These are phyloP conservation scores for Cryptosporidium viatorum DNA, from an alignment of 169 alveolate species.

Conservation along the genomic window DNA sequence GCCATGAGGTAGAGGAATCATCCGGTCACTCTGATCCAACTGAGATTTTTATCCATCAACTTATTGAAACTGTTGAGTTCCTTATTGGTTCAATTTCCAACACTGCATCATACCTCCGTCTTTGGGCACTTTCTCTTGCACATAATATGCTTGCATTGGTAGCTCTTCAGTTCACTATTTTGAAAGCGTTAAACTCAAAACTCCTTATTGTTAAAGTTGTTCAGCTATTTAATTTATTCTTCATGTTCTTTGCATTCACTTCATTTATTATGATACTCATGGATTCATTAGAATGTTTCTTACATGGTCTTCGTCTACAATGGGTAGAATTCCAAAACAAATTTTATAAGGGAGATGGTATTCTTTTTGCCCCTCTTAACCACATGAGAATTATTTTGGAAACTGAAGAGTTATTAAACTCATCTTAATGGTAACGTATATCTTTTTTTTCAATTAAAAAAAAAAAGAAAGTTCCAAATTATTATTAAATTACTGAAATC, in stretches of 20 bases:
- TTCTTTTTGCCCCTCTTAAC: conserved; percentile 90
- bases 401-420: conserved; percentile 56
- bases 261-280: conserved; percentile 96
- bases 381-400: conserved; percentile 69
- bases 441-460: background rate
- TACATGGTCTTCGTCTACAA: conserved; percentile 99
- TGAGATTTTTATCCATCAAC: conserved; percentile 94
- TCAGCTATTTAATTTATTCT: conserved; percentile 78
- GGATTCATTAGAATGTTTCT: conserved; percentile 99
- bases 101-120: conserved; percentile 99
- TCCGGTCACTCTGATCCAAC: conserved; percentile 82
- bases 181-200: conserved; percentile 33
- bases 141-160: conserved; percentile 94
- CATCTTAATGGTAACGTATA: background rate
- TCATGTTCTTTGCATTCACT: conserved; percentile 89
- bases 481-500: background rate
- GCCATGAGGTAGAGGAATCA: conserved; percentile 72
- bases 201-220: conserved; percentile 35
- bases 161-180: conserved; percentile 34
- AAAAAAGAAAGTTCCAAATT: background rate
- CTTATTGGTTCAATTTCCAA: conserved; percentile 97
- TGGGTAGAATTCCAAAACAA: conserved; percentile 99
- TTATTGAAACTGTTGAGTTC: conserved; percentile 98
- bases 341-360: conserved; percentile 99
- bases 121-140: conserved; percentile 99